Evolutionary conservation across 176 grass and related monocot genomes (phyloP).

Genomic region (Avena eriantha): DNA sequence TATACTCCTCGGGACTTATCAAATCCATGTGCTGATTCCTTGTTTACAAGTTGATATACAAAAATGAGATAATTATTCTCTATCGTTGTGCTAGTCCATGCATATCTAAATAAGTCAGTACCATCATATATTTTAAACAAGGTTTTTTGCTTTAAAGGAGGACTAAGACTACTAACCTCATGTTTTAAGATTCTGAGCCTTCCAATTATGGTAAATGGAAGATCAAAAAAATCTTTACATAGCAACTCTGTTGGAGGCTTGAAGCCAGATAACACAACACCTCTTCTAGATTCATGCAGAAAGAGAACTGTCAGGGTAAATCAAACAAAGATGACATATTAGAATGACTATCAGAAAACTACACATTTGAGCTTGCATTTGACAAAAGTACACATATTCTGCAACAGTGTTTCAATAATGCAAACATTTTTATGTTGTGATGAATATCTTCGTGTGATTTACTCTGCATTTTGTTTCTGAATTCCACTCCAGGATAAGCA

Average conservation of each 20-base stretch:
- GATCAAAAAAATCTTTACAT: not conserved
- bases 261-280: slow-evolving; percentile 36
- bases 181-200: slow-evolving; percentile 35
- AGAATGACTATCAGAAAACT: not conserved
- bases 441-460: too few relatives aligned
- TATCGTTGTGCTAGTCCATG: not conserved
- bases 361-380: slow-evolving; percentile 5
- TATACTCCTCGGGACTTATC: not conserved
- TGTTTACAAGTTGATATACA: slow-evolving; percentile 3
- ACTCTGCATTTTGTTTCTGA: too few relatives aligned
- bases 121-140: not conserved
- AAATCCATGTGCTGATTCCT: slow-evolving; percentile 12
- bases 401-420: not conserved
- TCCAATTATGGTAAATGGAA: slow-evolving; percentile 13
- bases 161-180: slow-evolving; percentile 54
- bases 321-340: not conserved
- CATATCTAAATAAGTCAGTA: slow-evolving; percentile 18
- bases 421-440: too few relatives aligned
- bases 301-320: slow-evolving; percentile 15
- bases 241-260: not conserved
- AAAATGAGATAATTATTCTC: not conserved
- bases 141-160: not conserved
- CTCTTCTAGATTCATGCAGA: too few relatives aligned
- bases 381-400: not conserved
- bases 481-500: too few relatives aligned